Evolutionary conservation across 164 flowering plant species (phyloP).

Genomic region (Kalanchoe fedtschenkoi): DNA sequence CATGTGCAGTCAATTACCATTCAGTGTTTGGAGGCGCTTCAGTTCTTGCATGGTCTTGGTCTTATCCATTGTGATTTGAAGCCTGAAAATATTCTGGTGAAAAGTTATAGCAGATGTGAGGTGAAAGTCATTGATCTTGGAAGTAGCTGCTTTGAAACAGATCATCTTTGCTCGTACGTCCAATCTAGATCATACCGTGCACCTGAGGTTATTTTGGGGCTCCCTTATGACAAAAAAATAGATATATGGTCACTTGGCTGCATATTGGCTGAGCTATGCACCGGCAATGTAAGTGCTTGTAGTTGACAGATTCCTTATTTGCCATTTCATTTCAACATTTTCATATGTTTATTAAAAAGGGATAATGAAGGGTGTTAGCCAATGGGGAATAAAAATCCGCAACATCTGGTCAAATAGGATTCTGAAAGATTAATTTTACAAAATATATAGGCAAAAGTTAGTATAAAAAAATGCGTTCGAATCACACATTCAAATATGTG

Average conservation of each 20-base stretch:
- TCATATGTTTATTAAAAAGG: neutral
- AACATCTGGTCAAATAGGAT: neutral
- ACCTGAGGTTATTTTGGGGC: conserved; percentile 94
- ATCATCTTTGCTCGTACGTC: conserved; percentile 98
- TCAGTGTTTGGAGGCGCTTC: conserved; percentile 95
- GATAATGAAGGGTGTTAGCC: neutral
- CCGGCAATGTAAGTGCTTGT: conserved; percentile 82
- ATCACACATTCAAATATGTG: too few relatives aligned
- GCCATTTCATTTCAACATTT: neutral
- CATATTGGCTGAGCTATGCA: conserved; percentile 95
- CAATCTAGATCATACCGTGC: conserved; percentile 99
- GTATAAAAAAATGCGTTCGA: neutral
- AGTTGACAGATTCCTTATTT: conserved; percentile 3
- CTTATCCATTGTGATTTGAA: conserved; percentile 97
- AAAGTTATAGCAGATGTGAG: conserved; percentile 99
- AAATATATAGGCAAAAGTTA: neutral
- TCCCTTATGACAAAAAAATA: conserved; percentile 92
- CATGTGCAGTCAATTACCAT: conserved; percentile 86
- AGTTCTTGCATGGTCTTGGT: conserved; percentile 90
- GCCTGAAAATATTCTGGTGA: conserved; percentile 97
- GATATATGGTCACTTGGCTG: conserved; percentile 99
- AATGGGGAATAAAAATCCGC: neutral
- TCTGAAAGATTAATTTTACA: neutral
- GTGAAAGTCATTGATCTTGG: conserved; percentile 98
- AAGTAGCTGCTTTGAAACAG: conserved; percentile 98